Base-by-base conservation (phyloP, 352 stramenopile species). In the Phytophthora syringae region DNA sequence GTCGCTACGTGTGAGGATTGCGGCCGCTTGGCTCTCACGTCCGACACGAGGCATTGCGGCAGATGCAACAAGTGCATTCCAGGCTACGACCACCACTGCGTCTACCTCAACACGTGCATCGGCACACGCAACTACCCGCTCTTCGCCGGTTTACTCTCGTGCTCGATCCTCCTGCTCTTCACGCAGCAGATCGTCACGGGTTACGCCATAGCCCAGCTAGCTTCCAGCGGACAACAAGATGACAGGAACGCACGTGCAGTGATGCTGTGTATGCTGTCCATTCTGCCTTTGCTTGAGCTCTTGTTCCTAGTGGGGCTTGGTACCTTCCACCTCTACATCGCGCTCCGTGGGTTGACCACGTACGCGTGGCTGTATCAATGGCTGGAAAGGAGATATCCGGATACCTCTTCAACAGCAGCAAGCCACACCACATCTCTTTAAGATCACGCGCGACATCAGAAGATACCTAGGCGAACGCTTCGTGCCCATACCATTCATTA, bases 31-130 rank as follows among this genome's bases (percentile, higher is more conserved):
- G 44, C 42, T 25, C 22, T 63, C 27, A 64, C 70, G 47, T 12
- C 52, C 5, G 60, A 72, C 36, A 91, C 80, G 25, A 80, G 71
- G 60, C 94, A 99, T 71, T 99, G 94, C 76, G 80, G 87, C 63
- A 89, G 90, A 52, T 99, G 95, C 70, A 88, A 97, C 72, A 99
- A 98, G 75, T 98, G 95, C 77, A 84, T 98, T 30, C 72, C 76
- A 15, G 83, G 87, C 49, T 98, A 98, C 72, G 94, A 99, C 76
- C 94, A 99, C 82, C 95, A 99, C 78, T 99, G 95, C 74, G 83
- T 89, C 44, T 97, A 93, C 89, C 83, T 98, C 52, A 98, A 98
- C 72, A 98, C 93, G 39, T 98, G 95, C 73, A 90, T 98, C 32
- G 93, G 93, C 43, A 72, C 68, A 44, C 77, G 76, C 59, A 93